Conservation (phyloP, 83 land plant genomes). For the Thuja plicata region DNA sequence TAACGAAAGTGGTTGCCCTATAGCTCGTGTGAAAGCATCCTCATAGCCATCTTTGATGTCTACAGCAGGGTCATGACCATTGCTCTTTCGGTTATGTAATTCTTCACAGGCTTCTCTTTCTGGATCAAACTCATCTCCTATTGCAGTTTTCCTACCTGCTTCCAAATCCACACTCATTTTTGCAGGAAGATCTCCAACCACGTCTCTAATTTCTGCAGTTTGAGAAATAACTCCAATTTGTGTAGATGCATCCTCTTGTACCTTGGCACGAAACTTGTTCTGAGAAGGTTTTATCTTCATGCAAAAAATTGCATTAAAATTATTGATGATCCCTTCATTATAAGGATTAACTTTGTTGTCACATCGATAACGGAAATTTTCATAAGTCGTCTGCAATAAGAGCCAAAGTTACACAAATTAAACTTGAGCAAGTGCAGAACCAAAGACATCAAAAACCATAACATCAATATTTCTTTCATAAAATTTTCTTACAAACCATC, state of each 20-base stretch:
- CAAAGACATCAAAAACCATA: background rate
- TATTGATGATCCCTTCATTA: conserved; percentile 34
- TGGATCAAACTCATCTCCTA: conserved; percentile 36
- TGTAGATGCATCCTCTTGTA: conserved; percentile 42
- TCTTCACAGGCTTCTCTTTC: conserved; percentile 38
- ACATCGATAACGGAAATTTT: conserved; percentile 69
- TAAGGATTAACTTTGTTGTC: conserved; percentile 70
- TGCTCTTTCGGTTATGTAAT: conserved; percentile 31
- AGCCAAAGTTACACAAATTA: background rate
- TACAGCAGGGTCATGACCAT: conserved; percentile 25
- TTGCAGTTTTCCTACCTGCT: conserved; percentile 42
- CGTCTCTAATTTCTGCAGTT: conserved; percentile 14
- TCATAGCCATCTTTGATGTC: conserved; percentile 36
- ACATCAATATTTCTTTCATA: background rate
- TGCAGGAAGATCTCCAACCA: conserved; percentile 27
- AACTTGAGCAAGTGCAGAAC: background rate
- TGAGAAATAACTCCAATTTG: conserved; percentile 12
- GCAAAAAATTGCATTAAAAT: conserved; percentile 42
- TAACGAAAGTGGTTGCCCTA: conserved; percentile 29
- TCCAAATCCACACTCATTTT: conserved; percentile 59
- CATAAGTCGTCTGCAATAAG: conserved; percentile 69
- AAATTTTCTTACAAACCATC: background rate
- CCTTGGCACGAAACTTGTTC: conserved; percentile 56
- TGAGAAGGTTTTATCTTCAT: conserved; percentile 49
- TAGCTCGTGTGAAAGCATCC: conserved; percentile 39